Evolutionary conservation across 148 eudicot species (phyloP).

Genomic region (Vaccinium darrowii): DNA sequence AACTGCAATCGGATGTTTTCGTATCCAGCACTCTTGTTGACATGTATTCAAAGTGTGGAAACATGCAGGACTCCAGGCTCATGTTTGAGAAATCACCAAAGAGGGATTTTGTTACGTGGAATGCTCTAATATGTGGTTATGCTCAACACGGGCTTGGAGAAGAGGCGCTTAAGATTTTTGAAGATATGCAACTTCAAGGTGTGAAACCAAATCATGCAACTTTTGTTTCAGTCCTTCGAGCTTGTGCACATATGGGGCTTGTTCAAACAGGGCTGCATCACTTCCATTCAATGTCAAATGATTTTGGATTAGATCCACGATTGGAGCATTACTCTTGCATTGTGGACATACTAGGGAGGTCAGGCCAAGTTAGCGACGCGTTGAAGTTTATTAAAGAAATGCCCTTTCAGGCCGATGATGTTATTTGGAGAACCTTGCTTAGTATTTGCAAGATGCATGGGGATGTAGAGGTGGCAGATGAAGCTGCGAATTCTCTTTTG

Average conservation of each 20-base stretch:
- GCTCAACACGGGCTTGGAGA: conserved; percentile 84
- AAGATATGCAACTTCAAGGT: conserved; percentile 58
- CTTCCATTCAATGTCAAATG: conserved; percentile 54
- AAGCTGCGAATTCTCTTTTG: conserved; percentile 60
- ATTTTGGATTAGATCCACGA: conserved; percentile 61
- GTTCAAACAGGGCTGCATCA: conserved; percentile 59
- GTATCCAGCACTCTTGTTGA: conserved; percentile 82
- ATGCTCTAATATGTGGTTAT: conserved; percentile 78
- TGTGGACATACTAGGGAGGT: conserved; percentile 80
- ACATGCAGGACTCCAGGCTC: conserved; percentile 66
- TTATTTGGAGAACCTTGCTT: conserved; percentile 87
- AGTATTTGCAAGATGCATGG: conserved; percentile 79
- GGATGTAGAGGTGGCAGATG: conserved; percentile 81
- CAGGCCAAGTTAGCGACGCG: conserved; percentile 63
- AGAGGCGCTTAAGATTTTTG: conserved; percentile 58
- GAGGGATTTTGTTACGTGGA: conserved; percentile 90
- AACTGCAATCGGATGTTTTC: conserved; percentile 64
- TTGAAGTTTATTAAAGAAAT: conserved; percentile 60
- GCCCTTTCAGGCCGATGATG: conserved; percentile 86
- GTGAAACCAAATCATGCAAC: conserved; percentile 84
- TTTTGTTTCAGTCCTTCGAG: conserved; percentile 80
- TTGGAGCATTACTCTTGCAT: conserved; percentile 84
- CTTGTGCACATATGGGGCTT: conserved; percentile 86
- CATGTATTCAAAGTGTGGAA: conserved; percentile 93
- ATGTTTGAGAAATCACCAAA: conserved; percentile 57